Evolutionary conservation across 345 rosid species (phyloP), one percentile per base, ranked within the genome.

Genomic region (Cochlearia excelsa): DNA sequence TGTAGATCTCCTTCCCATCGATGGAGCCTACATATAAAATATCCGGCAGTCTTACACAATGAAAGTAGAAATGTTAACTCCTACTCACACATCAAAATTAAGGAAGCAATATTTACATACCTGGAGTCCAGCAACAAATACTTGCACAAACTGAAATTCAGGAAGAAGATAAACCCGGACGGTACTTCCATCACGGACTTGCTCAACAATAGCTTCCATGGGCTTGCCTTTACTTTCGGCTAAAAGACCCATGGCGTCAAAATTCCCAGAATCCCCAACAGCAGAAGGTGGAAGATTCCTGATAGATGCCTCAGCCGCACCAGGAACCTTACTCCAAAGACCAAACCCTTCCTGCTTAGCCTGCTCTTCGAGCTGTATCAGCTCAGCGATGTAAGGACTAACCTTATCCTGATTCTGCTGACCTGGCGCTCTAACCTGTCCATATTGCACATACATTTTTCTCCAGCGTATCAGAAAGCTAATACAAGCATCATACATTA

Each of bases 61-160:
- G 52, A 39, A 26, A 33, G 26, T 70, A 31, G 23, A 46, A 51
- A 31, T 58, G 34, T 52, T 26, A 39, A 69, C 48, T 26, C 33
- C 5, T 16, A 16, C 23, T 28, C 23, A 16, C 6, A 26, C 49
- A 37, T 41, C 30, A 61, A 35, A 57, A 47, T 9, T 6, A 40
- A 35, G 44, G 51, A 37, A 37, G n/a, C 33, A 26, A n/a, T 29
- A 30, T 40, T 16, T 37, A 2, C 30, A 43, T 65, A 90, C 99
- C 97, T 94, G 97, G 56, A 87, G 76, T 74, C 99, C 99, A 1
- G 99, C 99, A 68, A 94, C 87, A 72, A 84, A 86, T 10, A 94
- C 99, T 77, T 85, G 96, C 56, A 94, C 97, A 69, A 82, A 94
- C 79, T 87, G 95, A 74, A 90, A 87, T 29, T 84, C 93, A 30